Percentiles rank a stretch among this genome's conserved stretches.
These are phyloP conservation scores for Argentina anserina DNA, from an alignment of 306 rosid genomes.

Conservation along the genomic window DNA sequence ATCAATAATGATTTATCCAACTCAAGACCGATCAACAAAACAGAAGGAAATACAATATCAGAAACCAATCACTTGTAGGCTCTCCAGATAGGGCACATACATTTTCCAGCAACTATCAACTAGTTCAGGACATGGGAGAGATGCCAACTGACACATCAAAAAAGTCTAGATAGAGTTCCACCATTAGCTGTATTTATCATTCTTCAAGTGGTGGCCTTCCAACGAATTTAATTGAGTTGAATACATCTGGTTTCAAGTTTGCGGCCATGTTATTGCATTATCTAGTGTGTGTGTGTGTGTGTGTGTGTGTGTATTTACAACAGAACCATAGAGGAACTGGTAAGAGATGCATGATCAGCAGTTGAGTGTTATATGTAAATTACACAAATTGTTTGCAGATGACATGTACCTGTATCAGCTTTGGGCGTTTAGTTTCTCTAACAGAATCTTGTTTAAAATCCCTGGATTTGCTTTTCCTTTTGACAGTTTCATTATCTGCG, in stretches of 20 bases:
- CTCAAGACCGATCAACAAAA: neutral
- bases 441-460: constrained; percentile 77
- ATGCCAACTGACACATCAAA: neutral
- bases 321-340: neutral
- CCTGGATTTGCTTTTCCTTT: constrained; percentile 97
- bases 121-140: neutral
- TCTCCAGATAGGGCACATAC: neutral
- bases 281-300: no score
- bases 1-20: neutral
- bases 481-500: constrained; percentile 81
- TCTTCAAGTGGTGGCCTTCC: no score
- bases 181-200: neutral
- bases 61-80: neutral
- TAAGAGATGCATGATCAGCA: neutral
- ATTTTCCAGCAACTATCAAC: neutral
- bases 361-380: neutral
- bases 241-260: neutral
- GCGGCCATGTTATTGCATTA: neutral
- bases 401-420: constrained; percentile 41
- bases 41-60: no score
- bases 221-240: neutral
- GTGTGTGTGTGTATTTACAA: no score
- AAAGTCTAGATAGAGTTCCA: neutral
- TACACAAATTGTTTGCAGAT: constrained; percentile 1
- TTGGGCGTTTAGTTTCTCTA: constrained; percentile 66